Base-by-base conservation (phyloP, 345 rosid species). In the Euclidium syriacum region DNA sequence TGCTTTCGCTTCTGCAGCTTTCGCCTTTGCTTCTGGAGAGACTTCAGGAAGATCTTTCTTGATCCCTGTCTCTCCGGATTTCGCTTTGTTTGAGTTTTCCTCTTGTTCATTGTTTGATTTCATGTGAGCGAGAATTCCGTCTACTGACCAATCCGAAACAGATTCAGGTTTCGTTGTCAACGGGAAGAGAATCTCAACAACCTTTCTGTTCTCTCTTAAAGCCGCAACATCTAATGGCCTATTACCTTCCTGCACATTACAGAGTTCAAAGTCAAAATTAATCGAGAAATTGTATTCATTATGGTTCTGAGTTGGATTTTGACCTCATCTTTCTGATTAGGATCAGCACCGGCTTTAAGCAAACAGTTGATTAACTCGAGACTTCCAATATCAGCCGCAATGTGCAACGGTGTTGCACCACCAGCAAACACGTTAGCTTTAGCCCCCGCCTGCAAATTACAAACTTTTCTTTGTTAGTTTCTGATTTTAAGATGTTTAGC, bases 371-470 rank as follows among this genome's bases (percentile, higher is more conserved):
- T 69, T 51, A 92, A 73, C 53, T 86, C 91, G 8, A 68, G 50
- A 74, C 50, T 81, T 57, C 95, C 98, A 51, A 46, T 69, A 72
- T 92, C 94, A 44, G 95, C 95, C 5, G 98, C 95, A 70, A 87
- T 81, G 59, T 92, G 96, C 83, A 92, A 78, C 7, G 96, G 94
- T 36, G 95, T 89, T 51, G 95, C 90, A 61, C 96, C 96, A 71
- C 95, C 94, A 72, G 95, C 88, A 65, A 55, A 61, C 58, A 85
- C 65, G 52, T 92, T 87, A 42, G 81, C 96, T 40, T 82, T 77
- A 44, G 90, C 96, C 71, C 91, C 95, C 4, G 83, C 91, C 96
- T 92, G 78, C 73, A 68, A n/a, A n/a, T 57, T 27, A 42, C 20
- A n/a, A 61, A 34, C 35, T 38, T 12, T 35, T 7, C n/a, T 41